Conservation (phyloP, 2,329 filamentous ascomycete species). For the Apiospora phragmitis region DNA sequence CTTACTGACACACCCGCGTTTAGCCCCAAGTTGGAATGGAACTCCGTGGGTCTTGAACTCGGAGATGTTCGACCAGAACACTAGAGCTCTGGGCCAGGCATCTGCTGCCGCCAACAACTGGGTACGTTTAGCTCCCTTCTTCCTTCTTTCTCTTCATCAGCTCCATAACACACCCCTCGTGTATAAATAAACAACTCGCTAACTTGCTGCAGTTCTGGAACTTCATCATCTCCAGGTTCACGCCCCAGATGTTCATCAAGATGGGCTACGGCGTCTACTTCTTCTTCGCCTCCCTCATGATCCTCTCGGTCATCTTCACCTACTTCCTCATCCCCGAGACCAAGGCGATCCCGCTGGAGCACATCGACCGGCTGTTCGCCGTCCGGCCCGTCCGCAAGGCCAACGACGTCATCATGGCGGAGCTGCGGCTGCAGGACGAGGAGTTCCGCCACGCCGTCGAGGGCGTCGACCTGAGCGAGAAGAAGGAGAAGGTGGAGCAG, state of each 20-base stretch:
- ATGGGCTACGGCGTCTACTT: slow-evolving; percentile 68
- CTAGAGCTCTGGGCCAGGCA: slow-evolving; percentile 69
- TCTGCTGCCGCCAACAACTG: slow-evolving; percentile 72
- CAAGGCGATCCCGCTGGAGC: slow-evolving; percentile 64
- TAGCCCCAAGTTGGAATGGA: slow-evolving; percentile 66
- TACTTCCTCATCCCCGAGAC: slow-evolving; percentile 67
- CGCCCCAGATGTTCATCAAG: slow-evolving; percentile 61
- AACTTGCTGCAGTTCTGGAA: slow-evolving; percentile 56
- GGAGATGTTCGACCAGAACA: slow-evolving; percentile 74
- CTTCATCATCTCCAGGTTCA: slow-evolving; percentile 69
- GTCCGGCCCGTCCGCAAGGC: slow-evolving; percentile 46
- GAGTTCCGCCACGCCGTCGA: slow-evolving; percentile 33
- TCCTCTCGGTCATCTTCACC: slow-evolving; percentile 57
- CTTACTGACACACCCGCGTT: not conserved
- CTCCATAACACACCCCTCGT: too few relatives aligned
- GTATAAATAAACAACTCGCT: not conserved
- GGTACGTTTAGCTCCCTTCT: not conserved
- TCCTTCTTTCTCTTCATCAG: not conserved
- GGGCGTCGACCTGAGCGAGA: slow-evolving; percentile 20
- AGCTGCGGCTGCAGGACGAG: slow-evolving; percentile 38
- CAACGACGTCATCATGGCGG: slow-evolving; percentile 44
- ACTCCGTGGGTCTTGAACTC: slow-evolving; percentile 76
- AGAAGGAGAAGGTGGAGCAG: not conserved
- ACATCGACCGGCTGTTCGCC: slow-evolving; percentile 63
- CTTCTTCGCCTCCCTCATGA: slow-evolving; percentile 66